Conservation (phyloP, 2,329 filamentous ascomycete genomes). For the Torrubiella hemipterigena region DNA sequence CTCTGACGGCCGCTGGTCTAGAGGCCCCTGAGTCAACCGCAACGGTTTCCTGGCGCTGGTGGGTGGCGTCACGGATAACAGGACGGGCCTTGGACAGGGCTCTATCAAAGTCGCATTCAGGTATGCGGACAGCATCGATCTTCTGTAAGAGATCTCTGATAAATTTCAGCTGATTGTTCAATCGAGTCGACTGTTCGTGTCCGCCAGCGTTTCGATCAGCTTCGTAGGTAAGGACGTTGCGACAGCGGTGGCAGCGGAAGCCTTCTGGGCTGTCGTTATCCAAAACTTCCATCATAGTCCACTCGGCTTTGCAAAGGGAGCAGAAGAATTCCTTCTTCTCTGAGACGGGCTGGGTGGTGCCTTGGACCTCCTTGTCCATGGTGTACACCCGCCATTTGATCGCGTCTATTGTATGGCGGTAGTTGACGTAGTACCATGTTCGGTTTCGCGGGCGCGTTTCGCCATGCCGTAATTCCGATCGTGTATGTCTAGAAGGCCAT, state of each 20-base stretch:
- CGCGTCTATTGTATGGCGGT: conserved; percentile 84
- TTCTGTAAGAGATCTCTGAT: conserved; percentile 64
- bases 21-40: conserved; percentile 40
- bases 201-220: conserved; percentile 57
- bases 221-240: conserved; percentile 49
- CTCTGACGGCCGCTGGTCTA: conserved; percentile 57
- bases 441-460: conserved; percentile 71
- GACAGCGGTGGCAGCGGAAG: conserved; percentile 77
- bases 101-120: conserved; percentile 61
- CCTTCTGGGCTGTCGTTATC: conserved; percentile 59
- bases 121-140: conserved; percentile 64
- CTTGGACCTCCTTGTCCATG: conserved; percentile 80
- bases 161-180: conserved; percentile 72
- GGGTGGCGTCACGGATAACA: conserved; percentile 52
- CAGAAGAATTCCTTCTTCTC: conserved; percentile 93
- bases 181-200: conserved; percentile 58
- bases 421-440: conserved; percentile 96
- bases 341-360: conserved; percentile 62
- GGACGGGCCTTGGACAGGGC: conserved; percentile 52
- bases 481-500: conserved; percentile 34
- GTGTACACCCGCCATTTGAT: conserved; percentile 91
- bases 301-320: conserved; percentile 68
- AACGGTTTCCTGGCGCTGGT: conserved; percentile 50
- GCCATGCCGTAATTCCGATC: conserved; percentile 67
- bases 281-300: conserved; percentile 80